Evolutionary conservation across 805 yeast genomes (phyloP), one percentile per base, ranked within the genome.

Genomic region (Candida arabinofermentans): DNA sequence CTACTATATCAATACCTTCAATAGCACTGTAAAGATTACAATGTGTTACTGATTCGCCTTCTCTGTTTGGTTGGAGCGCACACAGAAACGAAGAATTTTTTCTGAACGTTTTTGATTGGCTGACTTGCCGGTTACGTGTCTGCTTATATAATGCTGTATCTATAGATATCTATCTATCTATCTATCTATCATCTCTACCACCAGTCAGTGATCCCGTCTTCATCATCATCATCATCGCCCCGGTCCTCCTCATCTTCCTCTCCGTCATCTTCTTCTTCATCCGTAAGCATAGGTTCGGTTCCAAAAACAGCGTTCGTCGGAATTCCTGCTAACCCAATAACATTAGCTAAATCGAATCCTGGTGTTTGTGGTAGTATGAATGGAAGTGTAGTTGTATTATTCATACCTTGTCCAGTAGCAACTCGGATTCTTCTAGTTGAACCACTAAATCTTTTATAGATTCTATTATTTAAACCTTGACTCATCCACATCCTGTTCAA

Each of bases 401-500:
- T 19, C 17, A 7, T 29, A 14, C 18, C 32, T 5, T 17, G 32
- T 12, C 10, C 8, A 29, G 9, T 19, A 14, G 10, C 9, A 29
- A 8, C 32, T 29, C 16, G 32, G 6, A 29, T 5, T 14, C 17
- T 14, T 16, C 32, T 29, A 10, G n/a, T 29, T 29, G 16, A 29
- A 14, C 32, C 32, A 14, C 19, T 19, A 29, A 29, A 29, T 16
- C 32, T 29, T 14, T 29, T 42, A 44, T 18, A 44, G 37, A 40
- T 49, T 43, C 31, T 53, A 43, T 43, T 34, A 49, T 13, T 36
- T 40, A 37, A 29, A 57, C 27, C 22, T 45, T 81, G 83, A 47
- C 70, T 75, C 27, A 83, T 59, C 85, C 86, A 86, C 34, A 75
- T 57, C 37, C 71, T 71, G 50, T 75, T 81, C 48, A 84, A 61